A percentile compares a stretch with the other conserved stretches of the same genome.
phyloP scores from a whole-genome alignment of 495 filamentous ascomycete species.

The Xylaria curta region DNA sequence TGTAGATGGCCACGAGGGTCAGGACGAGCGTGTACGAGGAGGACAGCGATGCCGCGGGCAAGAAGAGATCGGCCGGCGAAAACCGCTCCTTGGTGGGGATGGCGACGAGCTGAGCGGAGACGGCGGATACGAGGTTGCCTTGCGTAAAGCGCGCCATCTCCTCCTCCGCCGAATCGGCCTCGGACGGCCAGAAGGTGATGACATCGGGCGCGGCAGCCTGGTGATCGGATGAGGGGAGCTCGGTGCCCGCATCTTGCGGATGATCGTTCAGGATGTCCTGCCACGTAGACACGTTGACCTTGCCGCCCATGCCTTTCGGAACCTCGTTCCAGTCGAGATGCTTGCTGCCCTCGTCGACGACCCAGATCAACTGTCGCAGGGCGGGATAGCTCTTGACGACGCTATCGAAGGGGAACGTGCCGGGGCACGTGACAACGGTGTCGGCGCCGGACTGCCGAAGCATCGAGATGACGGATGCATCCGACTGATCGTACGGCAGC shows the following conservation, averaged over 20 bases:
- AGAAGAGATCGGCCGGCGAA: conserved; percentile 75
- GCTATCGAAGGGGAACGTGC: conserved; percentile 80
- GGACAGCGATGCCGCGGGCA: conserved; percentile 85
- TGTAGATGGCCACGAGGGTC: conserved; percentile 82
- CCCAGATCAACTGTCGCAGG: conserved; percentile 85
- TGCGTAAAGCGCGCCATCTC: conserved; percentile 80
- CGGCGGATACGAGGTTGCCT: conserved; percentile 79
- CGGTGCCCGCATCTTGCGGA: conserved; percentile 49
- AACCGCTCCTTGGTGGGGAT: conserved; percentile 78
- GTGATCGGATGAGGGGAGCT: conserved; percentile 51
- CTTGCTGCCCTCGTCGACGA: conserved; percentile 86
- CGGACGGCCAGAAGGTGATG: conserved; percentile 66
- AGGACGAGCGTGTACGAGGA: conserved; percentile 79
- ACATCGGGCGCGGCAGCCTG: conserved; percentile 58
- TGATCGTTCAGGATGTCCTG: conserved; percentile 79
- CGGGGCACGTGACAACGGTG: conserved; percentile 81
- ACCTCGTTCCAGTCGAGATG: conserved; percentile 92
- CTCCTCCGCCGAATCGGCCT: conserved; percentile 51
- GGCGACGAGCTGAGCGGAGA: conserved; percentile 75
- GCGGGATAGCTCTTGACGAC: conserved; percentile 70
- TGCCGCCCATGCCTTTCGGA: conserved; percentile 72
- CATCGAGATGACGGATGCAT: conserved; percentile 69
- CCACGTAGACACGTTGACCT: conserved; percentile 82
- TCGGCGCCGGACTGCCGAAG: conserved; percentile 76
- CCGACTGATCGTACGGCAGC: conserved; percentile 78